These are phyloP conservation scores for Phanerochaete carnosa DNA, from an alignment of 768 basidiomycete genomes.

Conservation along the genomic window DNA sequence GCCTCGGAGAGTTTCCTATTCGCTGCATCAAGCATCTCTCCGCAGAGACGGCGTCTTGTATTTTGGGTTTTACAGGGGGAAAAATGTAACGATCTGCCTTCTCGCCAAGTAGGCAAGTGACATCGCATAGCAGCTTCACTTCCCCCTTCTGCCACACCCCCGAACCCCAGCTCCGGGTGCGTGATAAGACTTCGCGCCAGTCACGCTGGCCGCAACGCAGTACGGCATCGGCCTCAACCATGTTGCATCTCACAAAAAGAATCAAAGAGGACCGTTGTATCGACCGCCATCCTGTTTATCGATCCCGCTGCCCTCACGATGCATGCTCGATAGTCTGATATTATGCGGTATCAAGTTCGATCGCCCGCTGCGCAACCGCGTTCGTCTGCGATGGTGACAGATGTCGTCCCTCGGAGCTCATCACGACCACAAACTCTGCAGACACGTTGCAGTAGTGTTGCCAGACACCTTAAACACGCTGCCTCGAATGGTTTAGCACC, in stretches of 20 bases:
- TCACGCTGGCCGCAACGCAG: background rate
- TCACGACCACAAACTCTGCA: background rate
- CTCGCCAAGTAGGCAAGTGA: conserved; percentile 1
- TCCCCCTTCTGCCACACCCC: background rate
- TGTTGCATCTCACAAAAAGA: background rate
- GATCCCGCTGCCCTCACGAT: conserved; percentile 2
- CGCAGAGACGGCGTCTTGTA: background rate
- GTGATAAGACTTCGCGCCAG: conserved; percentile 1
- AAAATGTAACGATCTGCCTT: conserved; percentile 2
- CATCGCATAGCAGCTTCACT: background rate
- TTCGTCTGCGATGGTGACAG: background rate
- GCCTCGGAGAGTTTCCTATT: background rate
- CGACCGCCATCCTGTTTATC: conserved; percentile 2
- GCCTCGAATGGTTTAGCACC: background rate
- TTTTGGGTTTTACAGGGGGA: background rate
- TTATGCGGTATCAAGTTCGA: background rate
- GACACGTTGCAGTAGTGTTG: background rate
- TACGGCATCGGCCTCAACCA: conserved; percentile 1
- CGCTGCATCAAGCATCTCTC: background rate
- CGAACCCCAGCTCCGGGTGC: background rate
- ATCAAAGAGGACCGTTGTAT: background rate
- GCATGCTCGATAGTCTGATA: background rate
- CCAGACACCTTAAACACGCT: background rate
- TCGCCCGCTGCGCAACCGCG: background rate
- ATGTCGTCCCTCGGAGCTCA: background rate